Evolutionary conservation across 768 basidiomycete genomes (phyloP).

Genomic region (Imleria badia): DNA sequence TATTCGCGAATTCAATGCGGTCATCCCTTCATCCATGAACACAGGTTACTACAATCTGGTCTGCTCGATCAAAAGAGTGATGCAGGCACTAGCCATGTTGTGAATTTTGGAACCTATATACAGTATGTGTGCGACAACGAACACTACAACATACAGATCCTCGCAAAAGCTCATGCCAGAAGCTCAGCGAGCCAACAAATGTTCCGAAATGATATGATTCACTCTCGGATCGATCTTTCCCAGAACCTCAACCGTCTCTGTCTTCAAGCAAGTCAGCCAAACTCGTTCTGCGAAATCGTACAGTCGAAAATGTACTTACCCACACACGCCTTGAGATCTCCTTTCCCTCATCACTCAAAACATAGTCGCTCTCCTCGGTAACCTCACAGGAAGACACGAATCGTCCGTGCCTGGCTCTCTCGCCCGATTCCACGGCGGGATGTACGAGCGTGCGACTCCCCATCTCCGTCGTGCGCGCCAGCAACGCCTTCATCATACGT

Average conservation of each 20-base stretch:
- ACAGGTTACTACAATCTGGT: not conserved
- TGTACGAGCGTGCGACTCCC: slow-evolving; percentile 39
- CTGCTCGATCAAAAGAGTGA: no score
- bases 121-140: not conserved
- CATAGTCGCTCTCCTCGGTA: slow-evolving; percentile 33
- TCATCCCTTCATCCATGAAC: not conserved
- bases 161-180: not conserved
- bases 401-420: slow-evolving; percentile 26
- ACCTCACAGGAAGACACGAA: slow-evolving; percentile 31
- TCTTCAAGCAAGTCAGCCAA: slow-evolving; percentile 14
- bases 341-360: slow-evolving; percentile 31
- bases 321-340: slow-evolving; percentile 32
- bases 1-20: not conserved
- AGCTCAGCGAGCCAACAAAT: slow-evolving; percentile 18
- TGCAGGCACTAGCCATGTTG: no score
- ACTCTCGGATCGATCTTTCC: slow-evolving; percentile 30
- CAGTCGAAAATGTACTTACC: slow-evolving; percentile 24
- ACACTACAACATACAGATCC: not conserved
- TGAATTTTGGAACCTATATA: not conserved
- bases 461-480: slow-evolving; percentile 34
- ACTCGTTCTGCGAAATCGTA: not conserved
- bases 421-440: slow-evolving; percentile 29
- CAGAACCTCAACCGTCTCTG: slow-evolving; percentile 30
- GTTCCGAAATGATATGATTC: slow-evolving; percentile 23
- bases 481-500: slow-evolving; percentile 11